Base-by-base conservation (phyloP, 129 eudicot genomes). In the Lonicera japonica region DNA sequence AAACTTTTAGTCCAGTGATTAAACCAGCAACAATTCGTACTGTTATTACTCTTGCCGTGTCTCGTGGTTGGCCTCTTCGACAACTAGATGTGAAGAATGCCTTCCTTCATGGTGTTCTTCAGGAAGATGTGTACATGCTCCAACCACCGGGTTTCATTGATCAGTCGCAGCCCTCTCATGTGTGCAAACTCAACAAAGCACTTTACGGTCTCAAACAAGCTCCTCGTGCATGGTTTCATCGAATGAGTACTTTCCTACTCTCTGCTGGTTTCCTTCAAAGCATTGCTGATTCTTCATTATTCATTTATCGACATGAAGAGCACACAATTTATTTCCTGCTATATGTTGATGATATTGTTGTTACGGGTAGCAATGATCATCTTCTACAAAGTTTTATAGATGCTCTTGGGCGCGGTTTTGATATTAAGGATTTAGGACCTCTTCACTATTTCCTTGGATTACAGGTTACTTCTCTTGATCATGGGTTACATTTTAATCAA, bases 201-300 rank as follows among this genome's bases (percentile, higher is more conserved):
- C 6, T 23, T 1, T 58, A 58, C n/a, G 63, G 63, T 24, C 41
- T 58, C 4, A 47, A 58, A 58, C 63, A 58, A 25, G 39, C 63
- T 12, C 63, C 40, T 17, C 41, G 41, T 1, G 63, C 63, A 6
- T 58, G 63, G 63, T 38, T 38, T 38, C 43, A 38, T 38, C 43
- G 43, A 5, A 5, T 38, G 5, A 38, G 6, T 38, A 5, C 11
- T 15, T 58, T 29, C n/a, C 29, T 29, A 16, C 3, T 29, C 19
- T 16, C 20, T 5, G 21, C 1, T 11, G 46, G 21, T 4, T 25
- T 58, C 19, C 11, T 29, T 15, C 21, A 11, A 8, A 25, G 46
- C 12, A 0, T 17, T 1, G 19, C 47, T 0, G 47, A 58, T 58
- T 9, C 20, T 3, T 58, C 63, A 14, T 2, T 58, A 1, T 58